Base-by-base conservation (phyloP, 176 grass and related monocot genomes). In the Paspalum notatum region DNA sequence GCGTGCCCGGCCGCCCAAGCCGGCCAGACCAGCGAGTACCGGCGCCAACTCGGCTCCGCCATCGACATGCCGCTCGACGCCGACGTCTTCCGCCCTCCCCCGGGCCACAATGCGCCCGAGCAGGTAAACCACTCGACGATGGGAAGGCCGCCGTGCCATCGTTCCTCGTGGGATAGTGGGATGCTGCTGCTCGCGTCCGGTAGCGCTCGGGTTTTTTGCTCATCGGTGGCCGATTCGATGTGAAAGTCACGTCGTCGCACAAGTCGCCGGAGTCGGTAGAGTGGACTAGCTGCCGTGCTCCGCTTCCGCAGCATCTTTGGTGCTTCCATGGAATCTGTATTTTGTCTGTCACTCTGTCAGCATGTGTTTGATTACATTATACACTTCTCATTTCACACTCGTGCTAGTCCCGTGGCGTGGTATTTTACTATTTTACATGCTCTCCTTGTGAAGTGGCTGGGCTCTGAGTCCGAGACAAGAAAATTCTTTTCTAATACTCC, bases 41-140 rank as follows among this genome's bases (percentile, higher is more conserved):
- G 76, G 44, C 84, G 93, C 45, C 82, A 62, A 40, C 84, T 91
- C 24, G 90, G 89, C 80, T 81, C 88, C 75, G 74, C 93, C 47
- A 65, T 90, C 61, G 93, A 96, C 75, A 96, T 96, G 93, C 93
- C 93, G 65, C 79, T 96, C 83, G 82, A 90, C 78, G 91, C 90
- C 61, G 87, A 92, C 84, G 90, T 96, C 39, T 96, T 96, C 83
- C 85, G 90, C 52, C 71, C 70, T 37, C 93, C 93, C n/a, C 42
- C 87, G 4, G 87, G 90, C 56, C 37, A 84, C 76, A 96, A 96
- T 62, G 90, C 93, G 51, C 93, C 93, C 20, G 79, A 96, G 80
- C 93, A 96, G 93, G 93, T 88, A 73, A 77, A 6, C 18, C 55
- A 12, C 20, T 66, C 64, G 22, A 60, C 64, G 22, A 60, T 25